Conservation (phyloP, 2,329 filamentous ascomycete genomes). For the Curvularia eragrostidis region DNA sequence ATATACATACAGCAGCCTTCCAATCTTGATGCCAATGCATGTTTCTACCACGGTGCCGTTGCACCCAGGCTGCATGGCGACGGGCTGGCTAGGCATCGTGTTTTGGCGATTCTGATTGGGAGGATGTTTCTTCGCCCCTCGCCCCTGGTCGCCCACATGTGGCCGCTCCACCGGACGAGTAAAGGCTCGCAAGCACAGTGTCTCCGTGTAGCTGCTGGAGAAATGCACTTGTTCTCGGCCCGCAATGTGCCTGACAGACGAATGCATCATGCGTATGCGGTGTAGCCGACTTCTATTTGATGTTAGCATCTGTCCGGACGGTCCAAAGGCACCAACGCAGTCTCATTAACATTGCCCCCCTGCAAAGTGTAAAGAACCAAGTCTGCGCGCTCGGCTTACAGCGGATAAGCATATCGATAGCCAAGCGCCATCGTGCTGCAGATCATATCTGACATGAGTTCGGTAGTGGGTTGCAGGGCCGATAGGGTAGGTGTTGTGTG, state of each 20-base stretch:
- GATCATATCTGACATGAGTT: background rate
- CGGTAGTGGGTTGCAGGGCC: background rate
- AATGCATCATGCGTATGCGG: background rate
- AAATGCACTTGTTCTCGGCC: background rate
- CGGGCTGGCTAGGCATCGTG: slow-evolving; percentile 9
- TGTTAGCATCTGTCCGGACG: slow-evolving; percentile 6
- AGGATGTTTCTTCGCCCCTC: slow-evolving; percentile 24
- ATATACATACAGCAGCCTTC: slow-evolving; percentile 2
- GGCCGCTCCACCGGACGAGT: slow-evolving; percentile 13
- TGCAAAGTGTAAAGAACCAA: background rate
- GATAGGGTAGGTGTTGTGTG: background rate
- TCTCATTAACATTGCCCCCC: background rate
- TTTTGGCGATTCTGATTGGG: slow-evolving; percentile 22
- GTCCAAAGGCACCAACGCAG: background rate
- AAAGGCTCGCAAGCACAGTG: slow-evolving; percentile 13
- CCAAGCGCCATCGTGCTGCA: slow-evolving; percentile 10
- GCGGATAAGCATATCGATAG: slow-evolving; percentile 12
- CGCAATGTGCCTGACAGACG: slow-evolving; percentile 2
- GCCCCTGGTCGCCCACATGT: slow-evolving; percentile 21
- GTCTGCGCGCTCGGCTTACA: background rate
- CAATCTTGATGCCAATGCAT: slow-evolving; percentile 13
- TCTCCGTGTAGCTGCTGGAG: background rate
- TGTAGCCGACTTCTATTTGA: slow-evolving; percentile 13
- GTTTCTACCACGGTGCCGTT: slow-evolving; percentile 21
- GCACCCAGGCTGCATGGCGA: slow-evolving; percentile 20